Conservation (phyloP, 257 asterid species). For the Mentha longifolia region DNA sequence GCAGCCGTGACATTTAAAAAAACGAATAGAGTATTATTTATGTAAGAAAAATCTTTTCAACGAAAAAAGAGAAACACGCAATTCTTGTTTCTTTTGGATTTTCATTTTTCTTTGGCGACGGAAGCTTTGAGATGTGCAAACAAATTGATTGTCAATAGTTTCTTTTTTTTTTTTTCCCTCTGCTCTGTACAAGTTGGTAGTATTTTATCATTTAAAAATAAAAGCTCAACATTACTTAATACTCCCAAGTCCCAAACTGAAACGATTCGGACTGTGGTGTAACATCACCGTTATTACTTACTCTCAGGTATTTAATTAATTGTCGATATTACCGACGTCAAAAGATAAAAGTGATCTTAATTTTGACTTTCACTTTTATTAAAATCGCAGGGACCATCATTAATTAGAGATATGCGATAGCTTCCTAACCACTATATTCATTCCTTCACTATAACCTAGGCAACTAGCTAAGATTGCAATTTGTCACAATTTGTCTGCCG, state of each 20-base stretch:
- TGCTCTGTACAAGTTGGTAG: too few relatives aligned
- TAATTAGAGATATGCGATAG: background rate
- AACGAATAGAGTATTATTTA: too few relatives aligned
- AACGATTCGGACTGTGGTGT: background rate
- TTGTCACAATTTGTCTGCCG: background rate
- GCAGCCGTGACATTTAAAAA: too few relatives aligned
- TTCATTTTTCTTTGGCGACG: too few relatives aligned
- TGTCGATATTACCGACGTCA: constrained; percentile 21
- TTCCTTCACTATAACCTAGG: constrained; percentile 9
- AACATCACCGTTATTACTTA: constrained; percentile 7
- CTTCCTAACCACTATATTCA: constrained; percentile 1
- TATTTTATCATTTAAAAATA: too few relatives aligned
- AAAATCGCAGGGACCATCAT: constrained; percentile 20
- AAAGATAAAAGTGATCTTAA: background rate
- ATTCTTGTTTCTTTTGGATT: too few relatives aligned
- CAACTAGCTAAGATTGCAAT: background rate
- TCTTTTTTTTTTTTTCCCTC: too few relatives aligned
- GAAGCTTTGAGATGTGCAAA: too few relatives aligned
- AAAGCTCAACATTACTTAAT: background rate
- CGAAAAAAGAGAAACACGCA: too few relatives aligned
- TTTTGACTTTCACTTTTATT: background rate
- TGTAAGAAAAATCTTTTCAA: too few relatives aligned
- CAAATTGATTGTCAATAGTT: too few relatives aligned
- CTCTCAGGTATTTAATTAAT: background rate
- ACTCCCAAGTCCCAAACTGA: too few relatives aligned